These are phyloP conservation scores for Thymus quinquecostatus DNA, from an alignment of 257 asterid genomes.

Conservation along the genomic window DNA sequence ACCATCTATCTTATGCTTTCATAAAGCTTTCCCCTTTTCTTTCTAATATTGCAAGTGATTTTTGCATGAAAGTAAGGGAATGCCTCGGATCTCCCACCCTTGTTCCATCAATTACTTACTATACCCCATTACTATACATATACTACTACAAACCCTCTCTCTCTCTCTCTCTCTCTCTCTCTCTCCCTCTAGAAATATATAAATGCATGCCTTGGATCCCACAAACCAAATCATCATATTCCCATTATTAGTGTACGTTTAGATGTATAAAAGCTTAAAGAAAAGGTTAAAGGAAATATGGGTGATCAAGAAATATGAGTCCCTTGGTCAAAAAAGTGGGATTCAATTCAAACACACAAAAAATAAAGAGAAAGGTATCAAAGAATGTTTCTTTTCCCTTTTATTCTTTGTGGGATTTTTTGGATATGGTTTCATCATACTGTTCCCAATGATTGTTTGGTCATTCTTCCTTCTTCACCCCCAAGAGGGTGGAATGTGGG, in stretches of 20 bases:
- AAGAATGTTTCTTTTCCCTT: slow-evolving; percentile 44
- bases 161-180: slow-evolving; percentile 27
- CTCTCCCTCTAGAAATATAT: slow-evolving; percentile 8
- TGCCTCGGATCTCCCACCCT: slow-evolving; percentile 72
- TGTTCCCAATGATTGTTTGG: slow-evolving; percentile 60
- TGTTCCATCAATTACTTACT: slow-evolving; percentile 33
- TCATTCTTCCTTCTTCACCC: slow-evolving; percentile 29
- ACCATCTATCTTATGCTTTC: slow-evolving; percentile 54
- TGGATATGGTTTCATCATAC: slow-evolving; percentile 39
- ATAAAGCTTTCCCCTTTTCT: slow-evolving; percentile 47
- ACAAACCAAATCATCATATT: slow-evolving; percentile 54
- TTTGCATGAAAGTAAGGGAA: slow-evolving; percentile 85
- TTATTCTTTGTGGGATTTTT: slow-evolving; percentile 22
- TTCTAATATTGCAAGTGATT: slow-evolving; percentile 43
- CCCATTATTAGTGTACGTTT: slow-evolving; percentile 38
- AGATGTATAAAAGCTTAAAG: slow-evolving; percentile 27
- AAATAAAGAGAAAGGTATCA: slow-evolving; percentile 28
- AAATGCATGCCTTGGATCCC: slow-evolving; percentile 74
- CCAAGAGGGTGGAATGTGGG: slow-evolving; percentile 13
- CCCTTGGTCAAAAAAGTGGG: slow-evolving; percentile 55
- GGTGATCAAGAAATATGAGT: slow-evolving; percentile 41
- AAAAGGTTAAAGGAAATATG: slow-evolving; percentile 23
- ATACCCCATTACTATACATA: slow-evolving; percentile 25
- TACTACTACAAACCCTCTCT: neutral
- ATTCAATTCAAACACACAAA: slow-evolving; percentile 37